phyloP scores from a whole-genome alignment of 2,329 filamentous ascomycete species.

The Scortechinia acanthostroma region DNA sequence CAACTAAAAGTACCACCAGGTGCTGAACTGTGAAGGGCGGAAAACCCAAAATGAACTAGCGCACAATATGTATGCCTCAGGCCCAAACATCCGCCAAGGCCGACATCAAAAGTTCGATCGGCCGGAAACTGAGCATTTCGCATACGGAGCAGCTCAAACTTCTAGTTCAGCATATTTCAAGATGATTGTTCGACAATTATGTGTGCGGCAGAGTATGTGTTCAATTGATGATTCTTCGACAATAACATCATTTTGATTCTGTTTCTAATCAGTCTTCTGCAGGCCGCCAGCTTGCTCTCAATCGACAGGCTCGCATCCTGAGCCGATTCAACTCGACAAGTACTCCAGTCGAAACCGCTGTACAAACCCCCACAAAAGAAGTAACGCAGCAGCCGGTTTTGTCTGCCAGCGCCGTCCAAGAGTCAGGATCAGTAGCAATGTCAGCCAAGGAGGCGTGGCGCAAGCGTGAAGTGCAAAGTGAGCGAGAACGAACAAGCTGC shows the following conservation, averaged over 20 bases:
- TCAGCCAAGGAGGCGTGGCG: not conserved
- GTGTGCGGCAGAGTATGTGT: conserved; percentile 26
- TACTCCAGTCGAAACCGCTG: conserved; percentile 11
- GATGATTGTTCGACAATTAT: conserved; percentile 29
- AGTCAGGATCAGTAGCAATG: not conserved
- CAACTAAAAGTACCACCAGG: too few relatives aligned
- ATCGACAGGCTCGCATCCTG: conserved; percentile 18
- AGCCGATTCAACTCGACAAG: conserved; percentile 21
- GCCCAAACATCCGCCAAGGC: conserved; percentile 3
- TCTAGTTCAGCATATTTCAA: conserved; percentile 10
- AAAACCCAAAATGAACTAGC: too few relatives aligned
- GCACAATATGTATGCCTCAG: conserved; percentile 2
- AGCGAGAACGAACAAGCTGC: too few relatives aligned
- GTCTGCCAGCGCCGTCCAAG: too few relatives aligned
- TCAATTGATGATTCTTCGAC: not conserved
- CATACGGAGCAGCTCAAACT: too few relatives aligned
- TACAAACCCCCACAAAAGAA: conserved; percentile 9
- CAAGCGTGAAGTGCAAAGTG: not conserved
- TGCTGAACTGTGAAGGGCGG: too few relatives aligned
- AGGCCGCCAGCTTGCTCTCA: conserved; percentile 25
- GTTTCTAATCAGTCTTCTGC: conserved; percentile 7
- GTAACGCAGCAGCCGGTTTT: conserved; percentile 4
- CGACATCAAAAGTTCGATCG: conserved; percentile 6
- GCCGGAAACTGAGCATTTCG: too few relatives aligned
- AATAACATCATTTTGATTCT: conserved; percentile 4